phyloP scores from a whole-genome alignment of 805 yeast species.

The Sugiyamaella marilandica region DNA sequence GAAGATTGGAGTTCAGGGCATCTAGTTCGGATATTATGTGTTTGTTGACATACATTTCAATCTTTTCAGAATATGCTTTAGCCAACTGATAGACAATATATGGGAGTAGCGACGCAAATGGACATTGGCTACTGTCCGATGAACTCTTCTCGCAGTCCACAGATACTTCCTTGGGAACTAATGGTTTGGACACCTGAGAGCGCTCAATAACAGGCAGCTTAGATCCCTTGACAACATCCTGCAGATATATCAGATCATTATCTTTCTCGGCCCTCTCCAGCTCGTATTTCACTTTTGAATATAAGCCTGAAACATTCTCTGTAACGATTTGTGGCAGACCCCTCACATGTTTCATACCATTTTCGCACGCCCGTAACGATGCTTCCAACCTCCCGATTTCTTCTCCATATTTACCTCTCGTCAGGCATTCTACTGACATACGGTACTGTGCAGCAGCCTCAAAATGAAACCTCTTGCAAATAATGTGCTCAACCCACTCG shows the following conservation, averaged over 20 bases:
- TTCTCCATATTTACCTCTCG: slow-evolving; percentile 57
- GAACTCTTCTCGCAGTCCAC: neutral
- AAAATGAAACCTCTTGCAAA: slow-evolving; percentile 60
- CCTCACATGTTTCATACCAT: slow-evolving; percentile 38
- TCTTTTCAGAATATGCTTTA: slow-evolving; percentile 63
- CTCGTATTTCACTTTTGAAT: slow-evolving; percentile 40
- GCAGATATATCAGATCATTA: slow-evolving; percentile 73
- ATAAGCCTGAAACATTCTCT: slow-evolving; percentile 51
- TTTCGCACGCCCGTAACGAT: slow-evolving; percentile 38
- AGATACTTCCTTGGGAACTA: neutral
- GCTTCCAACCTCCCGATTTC: slow-evolving; percentile 56
- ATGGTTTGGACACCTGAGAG: neutral
- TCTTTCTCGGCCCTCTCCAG: slow-evolving; percentile 63
- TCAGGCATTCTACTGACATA: slow-evolving; percentile 46
- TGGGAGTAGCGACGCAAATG: slow-evolving; percentile 64
- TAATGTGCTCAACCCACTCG: slow-evolving; percentile 62
- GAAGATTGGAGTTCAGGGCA: slow-evolving; percentile 22
- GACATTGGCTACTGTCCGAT: neutral
- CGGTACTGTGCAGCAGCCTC: slow-evolving; percentile 67
- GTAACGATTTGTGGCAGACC: slow-evolving; percentile 41
- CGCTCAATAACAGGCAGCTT: slow-evolving; percentile 36
- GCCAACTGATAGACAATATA: slow-evolving; percentile 59
- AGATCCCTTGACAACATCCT: slow-evolving; percentile 50
- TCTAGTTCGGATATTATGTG: slow-evolving; percentile 37
- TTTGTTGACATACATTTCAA: slow-evolving; percentile 45